These are phyloP conservation scores for Xylariomycetidae sp. DNA, from an alignment of 2,329 filamentous ascomycete genomes.

Conservation along the genomic window DNA sequence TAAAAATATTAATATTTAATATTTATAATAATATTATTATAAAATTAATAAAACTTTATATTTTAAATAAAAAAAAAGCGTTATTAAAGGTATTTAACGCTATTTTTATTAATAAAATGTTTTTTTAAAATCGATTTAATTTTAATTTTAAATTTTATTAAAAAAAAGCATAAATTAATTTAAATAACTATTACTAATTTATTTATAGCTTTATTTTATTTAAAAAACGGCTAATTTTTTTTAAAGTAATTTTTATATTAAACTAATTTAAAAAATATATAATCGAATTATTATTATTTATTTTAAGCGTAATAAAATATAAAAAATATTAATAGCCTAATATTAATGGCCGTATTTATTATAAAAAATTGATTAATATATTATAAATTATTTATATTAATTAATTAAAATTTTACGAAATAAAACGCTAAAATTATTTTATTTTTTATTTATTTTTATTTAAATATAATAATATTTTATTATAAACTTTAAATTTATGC, in stretches of 20 bases:
- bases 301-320: background rate
- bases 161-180: background rate
- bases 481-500: background rate
- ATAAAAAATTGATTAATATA: background rate
- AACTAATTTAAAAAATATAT: slow-evolving; percentile 1
- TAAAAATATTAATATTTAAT: background rate
- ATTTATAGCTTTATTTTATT: too few species aligned
- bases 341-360: too few species aligned
- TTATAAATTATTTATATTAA: too few species aligned
- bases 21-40: background rate
- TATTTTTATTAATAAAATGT: background rate
- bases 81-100: background rate
- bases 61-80: background rate
- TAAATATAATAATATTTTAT: background rate
- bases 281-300: too few species aligned
- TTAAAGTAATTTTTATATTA: background rate
- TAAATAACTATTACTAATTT: too few species aligned
- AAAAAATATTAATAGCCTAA: too few species aligned
- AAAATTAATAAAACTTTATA: background rate
- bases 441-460: background rate
- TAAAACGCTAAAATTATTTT: background rate
- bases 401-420: background rate
- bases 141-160: background rate
- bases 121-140: background rate
- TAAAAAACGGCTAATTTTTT: background rate